Evolutionary conservation across 306 rosid genomes (phyloP).

Genomic region (Rosa persica): DNA sequence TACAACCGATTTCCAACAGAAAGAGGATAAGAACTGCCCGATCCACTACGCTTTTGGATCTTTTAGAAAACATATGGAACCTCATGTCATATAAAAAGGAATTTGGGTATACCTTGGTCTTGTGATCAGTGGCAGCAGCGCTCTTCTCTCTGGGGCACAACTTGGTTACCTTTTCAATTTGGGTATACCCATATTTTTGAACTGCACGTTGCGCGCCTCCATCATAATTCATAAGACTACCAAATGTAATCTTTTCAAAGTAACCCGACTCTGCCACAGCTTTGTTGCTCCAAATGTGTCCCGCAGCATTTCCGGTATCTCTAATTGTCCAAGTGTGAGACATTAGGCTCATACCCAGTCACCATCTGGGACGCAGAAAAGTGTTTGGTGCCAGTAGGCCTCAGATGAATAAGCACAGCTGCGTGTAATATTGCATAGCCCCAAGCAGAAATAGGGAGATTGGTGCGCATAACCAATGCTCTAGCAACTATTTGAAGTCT

Average conservation of each 20-base stretch:
- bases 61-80: background rate
- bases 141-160: slow-evolving; percentile 22
- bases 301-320: slow-evolving; percentile 25
- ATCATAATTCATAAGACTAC: background rate
- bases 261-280: slow-evolving; percentile 20
- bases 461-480: no score
- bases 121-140: background rate
- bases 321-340: slow-evolving; percentile 55
- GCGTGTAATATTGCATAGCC: no score
- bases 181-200: slow-evolving; percentile 40
- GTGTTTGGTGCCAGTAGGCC: no score
- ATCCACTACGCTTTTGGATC: background rate
- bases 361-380: no score
- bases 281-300: slow-evolving; percentile 56
- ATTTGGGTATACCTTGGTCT: background rate
- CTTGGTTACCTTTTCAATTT: slow-evolving; percentile 28
- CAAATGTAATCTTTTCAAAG: slow-evolving; percentile 42
- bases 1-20: background rate
- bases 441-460: no score
- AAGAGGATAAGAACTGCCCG: background rate
- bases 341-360: no score
- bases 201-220: background rate
- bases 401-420: no score
- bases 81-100: background rate
- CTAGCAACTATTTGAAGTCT: no score